A percentile compares a stretch with the other conserved stretches of the same genome.
Conservation (phyloP, 1,284 basidiomycete species). For the Fomitopsis palustris region DNA sequence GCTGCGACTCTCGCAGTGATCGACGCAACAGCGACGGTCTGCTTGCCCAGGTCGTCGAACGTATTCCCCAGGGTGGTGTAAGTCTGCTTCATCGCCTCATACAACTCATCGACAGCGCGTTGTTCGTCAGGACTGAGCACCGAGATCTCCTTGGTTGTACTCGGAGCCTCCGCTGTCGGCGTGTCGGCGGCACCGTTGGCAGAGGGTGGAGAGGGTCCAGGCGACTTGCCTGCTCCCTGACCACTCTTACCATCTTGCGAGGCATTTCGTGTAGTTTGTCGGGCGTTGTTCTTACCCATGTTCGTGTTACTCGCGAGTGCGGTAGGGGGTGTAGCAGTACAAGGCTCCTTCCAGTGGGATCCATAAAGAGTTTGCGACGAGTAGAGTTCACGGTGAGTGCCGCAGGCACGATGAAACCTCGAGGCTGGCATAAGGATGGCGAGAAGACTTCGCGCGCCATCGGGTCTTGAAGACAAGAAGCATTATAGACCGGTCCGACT, state of each 20-base stretch:
- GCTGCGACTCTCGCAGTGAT: constrained; percentile 42
- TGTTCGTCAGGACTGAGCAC: constrained; percentile 28
- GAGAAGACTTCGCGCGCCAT: neutral
- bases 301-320: neutral
- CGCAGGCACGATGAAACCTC: neutral
- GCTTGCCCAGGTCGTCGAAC: constrained; percentile 41
- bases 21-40: constrained; percentile 40
- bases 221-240: neutral
- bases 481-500: too few relatives aligned
- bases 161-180: too few relatives aligned
- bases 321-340: neutral
- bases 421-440: neutral
- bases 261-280: neutral
- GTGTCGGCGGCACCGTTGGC: neutral
- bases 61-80: constrained; percentile 35
- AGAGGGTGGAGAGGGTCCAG: neutral
- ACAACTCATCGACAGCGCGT: constrained; percentile 37
- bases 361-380: neutral
- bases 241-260: neutral
- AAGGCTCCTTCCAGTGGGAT: neutral
- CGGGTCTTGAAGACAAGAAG: too few relatives aligned
- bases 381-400: neutral
- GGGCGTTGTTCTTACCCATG: neutral
- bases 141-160: too few relatives aligned
- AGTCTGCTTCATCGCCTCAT: constrained; percentile 41